phyloP scores from a whole-genome alignment of 139 green algal genomes.

The Chlamydomonas sphaeroides region DNA sequence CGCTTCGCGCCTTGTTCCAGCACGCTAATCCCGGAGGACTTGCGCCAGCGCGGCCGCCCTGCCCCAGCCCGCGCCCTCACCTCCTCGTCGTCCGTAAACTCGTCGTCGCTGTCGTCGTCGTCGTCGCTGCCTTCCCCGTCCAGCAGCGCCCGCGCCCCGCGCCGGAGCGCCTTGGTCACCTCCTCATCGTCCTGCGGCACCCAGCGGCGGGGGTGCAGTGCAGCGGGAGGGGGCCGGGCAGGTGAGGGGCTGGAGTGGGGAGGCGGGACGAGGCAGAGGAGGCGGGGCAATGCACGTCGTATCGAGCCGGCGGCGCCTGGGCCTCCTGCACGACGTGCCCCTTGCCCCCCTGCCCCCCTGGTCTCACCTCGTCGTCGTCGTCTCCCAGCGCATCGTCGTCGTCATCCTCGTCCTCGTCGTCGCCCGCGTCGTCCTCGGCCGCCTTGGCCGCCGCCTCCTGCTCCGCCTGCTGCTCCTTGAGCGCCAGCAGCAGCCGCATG shows the following conservation, averaged over 20 bases:
- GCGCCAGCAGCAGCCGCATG: constrained; percentile 53
- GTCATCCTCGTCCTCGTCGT: constrained; percentile 26
- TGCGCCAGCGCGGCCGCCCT: not conserved
- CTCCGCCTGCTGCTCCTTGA: constrained; percentile 59
- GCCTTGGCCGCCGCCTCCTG: constrained; percentile 22
- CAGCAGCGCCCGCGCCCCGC: constrained; percentile 36
- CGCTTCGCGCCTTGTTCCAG: no score
- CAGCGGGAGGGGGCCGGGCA: not conserved
- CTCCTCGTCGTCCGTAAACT: constrained; percentile 60
- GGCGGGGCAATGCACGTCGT: no score
- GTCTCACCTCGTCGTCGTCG: constrained; percentile 26
- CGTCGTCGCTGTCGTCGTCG: constrained; percentile 37
- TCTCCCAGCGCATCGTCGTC: constrained; percentile 9
- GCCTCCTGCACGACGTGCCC: constrained; percentile 28
- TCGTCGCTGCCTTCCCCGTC: constrained; percentile 47
- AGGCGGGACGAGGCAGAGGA: not conserved
- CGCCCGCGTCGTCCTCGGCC: not conserved
- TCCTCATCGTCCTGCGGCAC: constrained; percentile 41
- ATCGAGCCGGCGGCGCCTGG: not conserved
- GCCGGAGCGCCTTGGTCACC: constrained; percentile 20
- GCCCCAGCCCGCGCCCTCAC: not conserved
- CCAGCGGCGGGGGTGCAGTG: not conserved
- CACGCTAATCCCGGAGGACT: no score
- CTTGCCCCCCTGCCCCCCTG: no score
- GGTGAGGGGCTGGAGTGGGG: not conserved